These are phyloP conservation scores for Isoetes taiwanensis DNA, from an alignment of 75 land plant genomes.

Conservation along the genomic window DNA sequence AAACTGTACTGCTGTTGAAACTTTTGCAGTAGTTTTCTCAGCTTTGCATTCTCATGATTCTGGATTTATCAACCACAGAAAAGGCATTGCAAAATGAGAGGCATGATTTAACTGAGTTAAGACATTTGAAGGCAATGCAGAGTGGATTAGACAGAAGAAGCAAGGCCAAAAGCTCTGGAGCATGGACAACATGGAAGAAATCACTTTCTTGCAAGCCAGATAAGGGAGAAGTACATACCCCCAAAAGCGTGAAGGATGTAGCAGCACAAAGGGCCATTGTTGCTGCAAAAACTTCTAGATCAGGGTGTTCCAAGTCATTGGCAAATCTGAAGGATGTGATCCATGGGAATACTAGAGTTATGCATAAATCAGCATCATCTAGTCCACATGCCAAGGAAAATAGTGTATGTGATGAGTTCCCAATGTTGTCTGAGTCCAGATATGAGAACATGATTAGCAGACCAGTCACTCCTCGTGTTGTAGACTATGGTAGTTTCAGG, in stretches of 20 bases:
- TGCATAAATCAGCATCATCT: slow-evolving; percentile 8
- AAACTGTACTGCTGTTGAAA: no score
- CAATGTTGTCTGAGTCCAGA: no score
- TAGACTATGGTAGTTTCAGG: neutral
- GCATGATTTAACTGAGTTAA: no score
- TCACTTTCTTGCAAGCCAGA: slow-evolving; percentile 54
- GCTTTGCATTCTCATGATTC: no score
- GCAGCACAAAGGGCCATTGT: neutral
- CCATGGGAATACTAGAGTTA: slow-evolving; percentile 53
- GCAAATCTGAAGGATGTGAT: slow-evolving; percentile 85
- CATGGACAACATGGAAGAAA: slow-evolving; percentile 16
- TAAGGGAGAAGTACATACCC: slow-evolving; percentile 52
- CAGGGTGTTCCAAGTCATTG: slow-evolving; percentile 80
- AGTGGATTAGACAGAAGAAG: no score
- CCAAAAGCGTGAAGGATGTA: slow-evolving; percentile 17
- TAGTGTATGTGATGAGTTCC: neutral
- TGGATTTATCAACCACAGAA: no score
- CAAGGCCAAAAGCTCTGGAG: no score
- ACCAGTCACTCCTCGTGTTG: neutral
- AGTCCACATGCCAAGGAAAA: neutral
- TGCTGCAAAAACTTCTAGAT: slow-evolving; percentile 15
- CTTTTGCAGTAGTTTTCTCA: no score
- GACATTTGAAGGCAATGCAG: no score
- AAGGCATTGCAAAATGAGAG: no score
- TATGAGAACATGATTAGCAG: neutral